phyloP scores from a whole-genome alignment of 768 basidiomycete species.

The Dendrothele bispora region DNA sequence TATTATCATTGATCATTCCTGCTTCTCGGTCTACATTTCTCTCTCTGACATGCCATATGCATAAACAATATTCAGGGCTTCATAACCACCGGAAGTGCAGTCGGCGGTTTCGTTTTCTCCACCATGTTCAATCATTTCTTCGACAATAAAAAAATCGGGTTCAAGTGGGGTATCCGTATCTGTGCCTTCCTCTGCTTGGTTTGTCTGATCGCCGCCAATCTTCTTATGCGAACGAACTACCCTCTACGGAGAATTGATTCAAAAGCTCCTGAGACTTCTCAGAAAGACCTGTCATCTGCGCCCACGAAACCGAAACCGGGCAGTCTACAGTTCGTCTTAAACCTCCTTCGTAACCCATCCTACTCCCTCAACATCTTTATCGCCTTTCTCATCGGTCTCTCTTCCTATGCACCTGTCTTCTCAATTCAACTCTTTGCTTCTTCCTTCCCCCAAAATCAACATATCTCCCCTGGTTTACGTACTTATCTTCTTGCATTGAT shows the following conservation, averaged over 20 bases:
- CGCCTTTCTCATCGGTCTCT: not conserved
- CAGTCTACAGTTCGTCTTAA: not conserved
- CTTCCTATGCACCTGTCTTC: slow-evolving; percentile 2
- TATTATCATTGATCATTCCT: no score
- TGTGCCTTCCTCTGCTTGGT: slow-evolving; percentile 1
- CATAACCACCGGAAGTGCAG: slow-evolving; percentile 1
- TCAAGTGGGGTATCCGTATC: slow-evolving; percentile 2
- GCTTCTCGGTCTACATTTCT: not conserved
- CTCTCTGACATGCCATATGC: not conserved
- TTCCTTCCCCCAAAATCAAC: not conserved
- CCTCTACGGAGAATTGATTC: not conserved
- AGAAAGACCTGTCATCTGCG: no score
- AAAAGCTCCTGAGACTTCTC: no score
- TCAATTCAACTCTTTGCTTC: slow-evolving; percentile 2
- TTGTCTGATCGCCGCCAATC: not conserved
- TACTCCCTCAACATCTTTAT: not conserved
- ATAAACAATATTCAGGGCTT: not conserved
- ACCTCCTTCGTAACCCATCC: not conserved
- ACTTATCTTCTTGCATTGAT: slow-evolving; percentile 1
- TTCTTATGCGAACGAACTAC: slow-evolving; percentile 5
- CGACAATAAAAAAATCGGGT: not conserved
- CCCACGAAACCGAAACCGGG: not conserved
- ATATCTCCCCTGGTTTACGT: not conserved
- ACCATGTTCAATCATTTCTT: slow-evolving; percentile 1
- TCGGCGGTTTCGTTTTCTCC: slow-evolving; percentile 5